Conservation (phyloP, 306 rosid species). For the Inga oerstediana region DNA sequence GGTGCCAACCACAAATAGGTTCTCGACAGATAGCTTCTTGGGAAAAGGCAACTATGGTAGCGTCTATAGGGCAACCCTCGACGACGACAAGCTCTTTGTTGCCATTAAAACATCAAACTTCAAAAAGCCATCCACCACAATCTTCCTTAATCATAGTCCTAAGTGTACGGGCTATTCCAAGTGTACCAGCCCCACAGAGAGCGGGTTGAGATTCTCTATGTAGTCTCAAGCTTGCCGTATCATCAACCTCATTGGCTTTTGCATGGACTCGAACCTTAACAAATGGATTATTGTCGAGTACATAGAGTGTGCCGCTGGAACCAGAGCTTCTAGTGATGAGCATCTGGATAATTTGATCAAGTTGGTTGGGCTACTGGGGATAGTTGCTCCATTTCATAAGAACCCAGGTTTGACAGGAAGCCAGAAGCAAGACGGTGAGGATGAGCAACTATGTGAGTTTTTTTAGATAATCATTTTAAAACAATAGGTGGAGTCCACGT, state of each 20-base stretch:
- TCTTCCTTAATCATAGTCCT: neutral
- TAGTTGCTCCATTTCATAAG: conserved; percentile 76
- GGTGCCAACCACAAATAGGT: conserved; percentile 49
- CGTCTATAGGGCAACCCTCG: conserved; percentile 60
- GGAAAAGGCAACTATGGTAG: conserved; percentile 79
- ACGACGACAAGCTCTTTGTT: conserved; percentile 58
- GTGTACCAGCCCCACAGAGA: conserved; percentile 46
- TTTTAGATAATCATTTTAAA: no score
- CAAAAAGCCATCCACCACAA: conserved; percentile 25
- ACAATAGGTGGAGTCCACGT: no score
- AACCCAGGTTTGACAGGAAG: no score
- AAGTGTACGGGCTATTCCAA: conserved; percentile 24
- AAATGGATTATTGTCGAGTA: conserved; percentile 61
- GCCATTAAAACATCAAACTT: conserved; percentile 59
- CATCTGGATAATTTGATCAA: conserved; percentile 71
- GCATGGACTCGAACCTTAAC: conserved; percentile 22
- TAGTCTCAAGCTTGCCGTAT: conserved; percentile 13
- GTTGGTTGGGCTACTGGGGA: conserved; percentile 54
- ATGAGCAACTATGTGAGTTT: no score
- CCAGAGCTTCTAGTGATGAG: conserved; percentile 40
- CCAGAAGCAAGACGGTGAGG: no score
- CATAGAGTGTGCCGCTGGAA: neutral
- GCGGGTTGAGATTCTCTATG: conserved; percentile 69
- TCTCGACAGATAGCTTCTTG: conserved; percentile 54
- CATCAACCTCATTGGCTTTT: no score